Evolutionary conservation across 192 early-diverging fungal genomes (phyloP), one percentile per base, ranked within the genome.

Genomic region (Irineochytrium annulatum): DNA sequence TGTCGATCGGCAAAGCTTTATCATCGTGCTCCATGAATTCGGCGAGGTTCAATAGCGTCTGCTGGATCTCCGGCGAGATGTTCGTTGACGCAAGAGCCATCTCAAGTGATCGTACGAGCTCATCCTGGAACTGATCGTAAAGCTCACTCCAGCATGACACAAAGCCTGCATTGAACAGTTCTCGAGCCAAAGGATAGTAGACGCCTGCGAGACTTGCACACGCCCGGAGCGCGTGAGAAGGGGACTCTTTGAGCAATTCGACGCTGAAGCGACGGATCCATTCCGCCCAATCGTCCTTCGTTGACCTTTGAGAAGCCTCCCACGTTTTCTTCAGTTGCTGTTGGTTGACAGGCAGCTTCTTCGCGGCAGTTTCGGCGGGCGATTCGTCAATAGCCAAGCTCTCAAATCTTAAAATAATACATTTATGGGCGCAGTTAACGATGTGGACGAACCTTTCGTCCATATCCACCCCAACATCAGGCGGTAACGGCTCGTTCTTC

Each of bases 11-110:
- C 8, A 96, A 75, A 5, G 92, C 82, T 62, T 94, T 94, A 65
- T 95, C 91, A 63, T 99, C 93, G 55, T 93, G 92, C 76, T 99
- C 96, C 96, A 99, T 99, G 55, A 93, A 96, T 68, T 95, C 96
- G 3, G 95, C 94, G 30, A 99, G 80, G 49, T 95, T 93, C 33
- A 99, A 79, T 20, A 99, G 76, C 0, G 84, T 88, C 63, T 93
- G 91, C 63, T 92, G 76, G 35, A 97, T 90, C 59, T 99, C 93
- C 0, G 92, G 84, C n/a, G 95, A 91, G 37, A 91, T 92, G 43
- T 87, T 90, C 3, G 78, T 75, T 5, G 91, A 85, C 2, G 78
- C 81, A 2, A 96, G 74, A 2, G 92, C 95, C 1, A 82, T 88
- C 65, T 93, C 88, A 34, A 98, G 64, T 0, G 86, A 87, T 26